A percentile compares a stretch with the other conserved stretches of the same genome.
phyloP scores from a whole-genome alignment of 495 filamentous ascomycete species.

The Viridothelium virens region DNA sequence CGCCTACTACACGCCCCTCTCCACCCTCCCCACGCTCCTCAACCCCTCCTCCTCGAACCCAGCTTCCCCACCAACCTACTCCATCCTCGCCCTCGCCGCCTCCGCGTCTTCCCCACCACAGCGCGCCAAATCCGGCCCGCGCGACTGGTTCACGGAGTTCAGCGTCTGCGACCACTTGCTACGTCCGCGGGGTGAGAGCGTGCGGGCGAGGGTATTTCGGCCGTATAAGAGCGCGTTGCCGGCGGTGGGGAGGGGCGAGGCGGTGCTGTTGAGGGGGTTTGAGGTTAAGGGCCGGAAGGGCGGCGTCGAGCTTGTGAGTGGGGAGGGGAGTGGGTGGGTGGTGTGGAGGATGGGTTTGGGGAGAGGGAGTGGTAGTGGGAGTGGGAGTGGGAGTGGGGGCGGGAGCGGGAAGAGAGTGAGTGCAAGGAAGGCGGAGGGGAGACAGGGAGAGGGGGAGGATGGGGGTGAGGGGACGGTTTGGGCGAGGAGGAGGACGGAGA shows the following conservation, averaged over 20 bases:
- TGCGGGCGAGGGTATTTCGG: constrained; percentile 61
- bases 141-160: constrained; percentile 62
- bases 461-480: constrained; percentile 21
- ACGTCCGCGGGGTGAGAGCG: constrained; percentile 17
- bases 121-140: constrained; percentile 56
- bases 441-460: background rate
- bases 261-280: constrained; percentile 68
- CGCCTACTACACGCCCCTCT: constrained; percentile 62
- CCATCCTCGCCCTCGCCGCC: constrained; percentile 58
- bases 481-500: constrained; percentile 22
- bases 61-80: constrained; percentile 17
- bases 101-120: constrained; percentile 46
- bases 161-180: constrained; percentile 59
- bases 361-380: too few species aligned
- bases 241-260: constrained; percentile 58
- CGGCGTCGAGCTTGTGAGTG: constrained; percentile 43
- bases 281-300: constrained; percentile 51
- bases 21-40: constrained; percentile 42
- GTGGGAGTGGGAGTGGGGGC: too few species aligned
- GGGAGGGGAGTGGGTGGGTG: constrained; percentile 35
- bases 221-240: constrained; percentile 68
- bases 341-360: constrained; percentile 36
- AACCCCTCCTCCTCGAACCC: constrained; percentile 31
- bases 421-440: constrained; percentile 4
- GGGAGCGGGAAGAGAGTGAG: background rate